phyloP scores from a whole-genome alignment of 768 basidiomycete species.

The Xanthoconium stramineum region DNA sequence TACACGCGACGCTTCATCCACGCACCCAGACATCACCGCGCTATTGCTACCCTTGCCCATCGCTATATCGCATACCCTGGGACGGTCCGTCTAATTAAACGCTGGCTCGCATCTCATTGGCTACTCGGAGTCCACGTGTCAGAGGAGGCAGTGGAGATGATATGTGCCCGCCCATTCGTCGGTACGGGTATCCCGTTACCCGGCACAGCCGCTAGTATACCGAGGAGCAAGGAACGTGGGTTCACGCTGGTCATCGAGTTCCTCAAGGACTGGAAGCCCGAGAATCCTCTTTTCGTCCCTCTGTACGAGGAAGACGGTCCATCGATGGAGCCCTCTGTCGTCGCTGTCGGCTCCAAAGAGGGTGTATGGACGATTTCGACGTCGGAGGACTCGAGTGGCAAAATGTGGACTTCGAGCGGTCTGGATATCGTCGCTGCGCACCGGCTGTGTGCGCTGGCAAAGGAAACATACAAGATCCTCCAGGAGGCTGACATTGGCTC shows the following conservation, averaged over 20 bases:
- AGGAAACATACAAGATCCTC: conserved; percentile 65
- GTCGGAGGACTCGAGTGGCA: conserved; percentile 69
- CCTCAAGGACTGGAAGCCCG: conserved; percentile 84
- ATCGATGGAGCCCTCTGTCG: conserved; percentile 8
- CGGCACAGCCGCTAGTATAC: conserved; percentile 44
- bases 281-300: conserved; percentile 68
- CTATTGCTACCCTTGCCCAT: conserved; percentile 76
- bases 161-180: conserved; percentile 79
- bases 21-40: conserved; percentile 81
- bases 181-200: conserved; percentile 36
- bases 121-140: conserved; percentile 70
- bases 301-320: conserved; percentile 45
- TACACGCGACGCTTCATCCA: conserved; percentile 75
- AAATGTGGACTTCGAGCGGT: conserved; percentile 68
- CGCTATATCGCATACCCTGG: conserved; percentile 75
- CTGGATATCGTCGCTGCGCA: conserved; percentile 73
- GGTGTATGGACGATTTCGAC: conserved; percentile 80
- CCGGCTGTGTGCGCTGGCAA: conserved; percentile 69
- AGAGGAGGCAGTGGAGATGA: conserved; percentile 78
- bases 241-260: conserved; percentile 73
- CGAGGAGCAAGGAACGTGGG: conserved; percentile 75
- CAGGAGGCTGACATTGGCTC: conserved; percentile 47
- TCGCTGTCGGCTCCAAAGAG: conserved; percentile 33
- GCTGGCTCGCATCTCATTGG: conserved; percentile 93
- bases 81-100: conserved; percentile 84